Evolutionary conservation across 73 alveolate species (phyloP), one percentile per base, ranked within the genome.

Genomic region (Vitrella brassicaformis): DNA sequence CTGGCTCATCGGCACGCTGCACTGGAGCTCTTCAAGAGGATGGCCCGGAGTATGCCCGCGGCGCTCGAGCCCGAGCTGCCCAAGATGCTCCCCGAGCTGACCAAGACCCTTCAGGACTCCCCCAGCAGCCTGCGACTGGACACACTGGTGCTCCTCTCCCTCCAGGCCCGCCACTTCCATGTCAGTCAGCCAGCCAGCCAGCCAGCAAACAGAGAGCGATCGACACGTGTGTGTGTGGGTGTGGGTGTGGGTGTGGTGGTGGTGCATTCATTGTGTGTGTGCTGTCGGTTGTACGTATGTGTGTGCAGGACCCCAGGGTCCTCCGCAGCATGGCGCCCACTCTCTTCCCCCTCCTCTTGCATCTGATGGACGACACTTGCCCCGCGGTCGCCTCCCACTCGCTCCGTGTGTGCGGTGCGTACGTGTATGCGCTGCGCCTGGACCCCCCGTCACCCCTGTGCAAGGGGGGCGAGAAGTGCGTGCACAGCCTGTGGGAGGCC

Each of bases 361-460:
- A 47, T 25, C 81, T 84, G 25, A 31, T 80, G 10, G 56, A 78
- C 32, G 87, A 86, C 66, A 89, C 80, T n/a, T 83, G 86, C 82
- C 86, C 85, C 75, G 76, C 84, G 70, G 81, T 87, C 46, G 84
- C 81, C 28, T 56, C 87, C 47, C 92, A 89, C 75, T 92, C 88
- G 0, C 84, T 89, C 1, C 83, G 91, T 28, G 88, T 85, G 10
- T 73, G 85, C 18, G 90, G 89, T 25, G 81, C 83, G 66, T 89
- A 74, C 68, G 86, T 87, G 0, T 69, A 89, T 71, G 79, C 86
- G 19, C 69, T 89, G 8, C 75, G 90, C 78, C 82, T 4, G 22
- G 27, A 25, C 32, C 66, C 70, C 68, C 25, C 66, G 82, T 67
- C 39, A 74, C 31, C 31, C 68, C n/a, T 26, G 25, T 7, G 0